Evolutionary conservation across 2,329 filamentous ascomycete genomes (phyloP).

Genomic region (Trichoderma hamatum): DNA sequence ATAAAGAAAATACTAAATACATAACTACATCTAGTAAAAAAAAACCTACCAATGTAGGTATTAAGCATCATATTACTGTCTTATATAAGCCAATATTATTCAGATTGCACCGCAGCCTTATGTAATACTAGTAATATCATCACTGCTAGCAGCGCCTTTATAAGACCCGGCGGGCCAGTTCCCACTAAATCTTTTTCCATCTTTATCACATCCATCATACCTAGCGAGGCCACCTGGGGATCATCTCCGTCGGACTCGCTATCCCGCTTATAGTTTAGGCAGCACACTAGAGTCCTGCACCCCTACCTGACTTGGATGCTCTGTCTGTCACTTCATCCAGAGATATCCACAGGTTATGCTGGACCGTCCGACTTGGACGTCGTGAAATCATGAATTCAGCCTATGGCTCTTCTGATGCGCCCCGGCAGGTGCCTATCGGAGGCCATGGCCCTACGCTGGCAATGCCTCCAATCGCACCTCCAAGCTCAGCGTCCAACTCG

Average conservation of each 20-base stretch:
- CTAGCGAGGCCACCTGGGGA: neutral
- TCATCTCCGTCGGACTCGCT: neutral
- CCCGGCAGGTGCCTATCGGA: constrained; percentile 38
- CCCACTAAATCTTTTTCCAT: constrained; percentile 3
- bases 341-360: constrained; percentile 5
- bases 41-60: neutral
- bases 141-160: neutral
- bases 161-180: constrained; percentile 2
- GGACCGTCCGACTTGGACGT: constrained; percentile 3
- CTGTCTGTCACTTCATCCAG: constrained; percentile 15
- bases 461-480: constrained; percentile 27
- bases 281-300: constrained; percentile 9
- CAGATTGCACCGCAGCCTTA: neutral
- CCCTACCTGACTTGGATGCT: constrained; percentile 8
- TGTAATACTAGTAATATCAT: neutral
- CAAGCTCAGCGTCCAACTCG: constrained; percentile 31
- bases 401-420: constrained; percentile 39
- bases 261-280: constrained; percentile 15
- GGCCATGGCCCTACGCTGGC: constrained; percentile 34
- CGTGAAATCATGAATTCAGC: constrained; percentile 38
- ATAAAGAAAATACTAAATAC: neutral
- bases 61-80: neutral
- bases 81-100: neutral
- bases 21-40: neutral
- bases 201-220: neutral